Evolutionary conservation across 805 yeast species (phyloP), one percentile per base, ranked within the genome.

Genomic region (Cyberlindnera sargentensis): DNA sequence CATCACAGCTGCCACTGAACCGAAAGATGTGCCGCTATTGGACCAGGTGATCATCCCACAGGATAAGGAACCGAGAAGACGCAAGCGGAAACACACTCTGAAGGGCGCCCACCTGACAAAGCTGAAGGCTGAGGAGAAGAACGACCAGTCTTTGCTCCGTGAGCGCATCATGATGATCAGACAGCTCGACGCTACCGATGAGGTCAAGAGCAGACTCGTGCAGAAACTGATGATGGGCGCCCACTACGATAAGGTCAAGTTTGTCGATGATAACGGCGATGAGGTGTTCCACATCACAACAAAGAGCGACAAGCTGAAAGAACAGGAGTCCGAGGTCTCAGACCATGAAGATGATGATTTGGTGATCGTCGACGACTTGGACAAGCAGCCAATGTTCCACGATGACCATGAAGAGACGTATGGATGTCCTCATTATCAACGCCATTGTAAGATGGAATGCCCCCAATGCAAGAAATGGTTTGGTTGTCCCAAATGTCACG

Each of bases 401-500:
- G 70, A 72, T 50, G 54, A 62, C 29, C 64, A 63, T 9, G 64
- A 66, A 10, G 66, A 66, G 2, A 65, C 75, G 2, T 59, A 82
- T 28, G 97, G 97, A 3, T 90, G 97, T 59, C 66, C 65, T 23
- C 97, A 90, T 63, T 90, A 90, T 63, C 84, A 79, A 56, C 67
- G 95, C 31, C 81, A 82, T 47, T 88, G 95, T 65, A 88, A 89
- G 59, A 62, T 85, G 40, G 93, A 86, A 55, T 90, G 97, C 58
- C 72, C 83, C 9, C 71, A 71, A 3, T 90, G 97, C 57, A 63
- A 68, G 30, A 70, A 71, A 56, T 90, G 95, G 91, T 83, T 68
- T 51, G 65, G 86, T 2, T 90, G 97, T 63, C 73, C 95, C 10
- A 76, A 85, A 50, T 90, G 97, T 59, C 97, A 90, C 62, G 95